Percentiles rank a stretch among this genome's conserved stretches.
Evolutionary conservation across 2,329 filamentous ascomycete genomes (phyloP).

Genomic region (Nothophoma quercina): DNA sequence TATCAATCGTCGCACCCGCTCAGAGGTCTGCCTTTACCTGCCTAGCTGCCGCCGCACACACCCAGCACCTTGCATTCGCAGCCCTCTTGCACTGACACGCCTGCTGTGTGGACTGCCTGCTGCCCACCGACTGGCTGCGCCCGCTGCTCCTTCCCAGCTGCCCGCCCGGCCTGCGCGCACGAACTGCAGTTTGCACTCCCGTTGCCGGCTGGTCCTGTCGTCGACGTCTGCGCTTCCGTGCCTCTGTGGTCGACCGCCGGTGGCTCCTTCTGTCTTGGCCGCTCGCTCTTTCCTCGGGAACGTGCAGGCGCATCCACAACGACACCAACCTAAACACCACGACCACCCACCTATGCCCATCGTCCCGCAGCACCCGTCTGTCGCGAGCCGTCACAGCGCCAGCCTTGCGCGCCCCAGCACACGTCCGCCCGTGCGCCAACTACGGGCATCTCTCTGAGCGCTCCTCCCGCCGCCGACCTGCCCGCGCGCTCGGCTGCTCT

Average conservation of each 20-base stretch:
- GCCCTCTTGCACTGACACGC: constrained; percentile 19
- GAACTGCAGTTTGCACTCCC: constrained; percentile 6
- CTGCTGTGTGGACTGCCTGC: constrained; percentile 1
- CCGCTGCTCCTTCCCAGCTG: constrained; percentile 2
- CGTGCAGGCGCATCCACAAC: constrained; percentile 20
- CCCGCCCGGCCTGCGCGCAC: constrained; percentile 11
- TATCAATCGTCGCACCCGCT: constrained; percentile 21
- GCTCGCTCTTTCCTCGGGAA: constrained; percentile 19
- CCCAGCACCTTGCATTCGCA: constrained; percentile 27
- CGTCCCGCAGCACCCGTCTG: constrained; percentile 28
- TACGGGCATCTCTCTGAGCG: constrained; percentile 19
- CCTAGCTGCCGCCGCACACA: constrained; percentile 27
- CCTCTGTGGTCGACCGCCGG: background rate
- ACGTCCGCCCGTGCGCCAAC: constrained; percentile 13
- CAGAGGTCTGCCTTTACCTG: constrained; percentile 20
- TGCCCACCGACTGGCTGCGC: constrained; percentile 14
- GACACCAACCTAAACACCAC: constrained; percentile 20
- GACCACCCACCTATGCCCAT: constrained; percentile 31
- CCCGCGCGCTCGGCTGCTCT: constrained; percentile 42
- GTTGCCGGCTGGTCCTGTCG: background rate
- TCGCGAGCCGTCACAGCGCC: constrained; percentile 26
- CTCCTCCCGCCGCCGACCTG: constrained; percentile 33
- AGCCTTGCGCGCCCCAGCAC: constrained; percentile 27
- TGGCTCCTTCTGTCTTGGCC: constrained; percentile 17
- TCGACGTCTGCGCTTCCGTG: background rate